A percentile compares a stretch with the other conserved stretches of the same genome.
Conservation (phyloP, 1,139 yeast genomes). For the Debaryomyces coudertii region DNA sequence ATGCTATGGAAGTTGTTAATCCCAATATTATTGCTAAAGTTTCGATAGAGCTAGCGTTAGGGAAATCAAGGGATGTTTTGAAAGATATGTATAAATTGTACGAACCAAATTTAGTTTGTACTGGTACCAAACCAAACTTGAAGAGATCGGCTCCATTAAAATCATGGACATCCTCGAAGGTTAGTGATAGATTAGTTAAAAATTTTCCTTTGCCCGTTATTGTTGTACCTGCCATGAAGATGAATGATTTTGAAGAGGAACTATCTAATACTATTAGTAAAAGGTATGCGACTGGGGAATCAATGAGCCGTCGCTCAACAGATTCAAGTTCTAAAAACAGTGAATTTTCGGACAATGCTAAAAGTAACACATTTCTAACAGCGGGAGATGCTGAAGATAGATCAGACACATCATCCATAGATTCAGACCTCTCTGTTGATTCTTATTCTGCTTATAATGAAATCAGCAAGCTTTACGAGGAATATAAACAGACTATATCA, state of each 20-base stretch:
- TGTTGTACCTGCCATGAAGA: constrained; percentile 67
- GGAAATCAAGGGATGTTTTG: constrained; percentile 57
- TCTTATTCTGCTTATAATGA: constrained; percentile 47
- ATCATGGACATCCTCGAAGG: constrained; percentile 62
- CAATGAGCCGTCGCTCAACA: not conserved
- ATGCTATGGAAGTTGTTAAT: constrained; percentile 50
- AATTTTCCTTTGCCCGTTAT: constrained; percentile 70
- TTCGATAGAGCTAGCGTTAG: constrained; percentile 66
- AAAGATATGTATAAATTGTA: constrained; percentile 65
- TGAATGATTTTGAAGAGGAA: constrained; percentile 54
- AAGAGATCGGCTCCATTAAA: constrained; percentile 55
- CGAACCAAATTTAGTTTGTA: constrained; percentile 65
- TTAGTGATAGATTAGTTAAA: constrained; percentile 66
- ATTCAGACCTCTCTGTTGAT: constrained; percentile 24
- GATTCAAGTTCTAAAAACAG: not conserved
- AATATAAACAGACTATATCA: constrained; percentile 30
- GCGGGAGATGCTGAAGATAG: constrained; percentile 10
- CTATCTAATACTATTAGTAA: constrained; percentile 27
- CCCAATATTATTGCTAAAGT: constrained; percentile 55
- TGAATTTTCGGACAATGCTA: not conserved
- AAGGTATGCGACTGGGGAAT: constrained; percentile 12
- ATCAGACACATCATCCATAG: constrained; percentile 24
- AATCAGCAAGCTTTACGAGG: constrained; percentile 36
- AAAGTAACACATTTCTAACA: not conserved
- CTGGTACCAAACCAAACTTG: constrained; percentile 57